Evolutionary conservation across 805 yeast genomes (phyloP), one percentile per base, ranked within the genome.

Genomic region (Kodamaea leandrae): DNA sequence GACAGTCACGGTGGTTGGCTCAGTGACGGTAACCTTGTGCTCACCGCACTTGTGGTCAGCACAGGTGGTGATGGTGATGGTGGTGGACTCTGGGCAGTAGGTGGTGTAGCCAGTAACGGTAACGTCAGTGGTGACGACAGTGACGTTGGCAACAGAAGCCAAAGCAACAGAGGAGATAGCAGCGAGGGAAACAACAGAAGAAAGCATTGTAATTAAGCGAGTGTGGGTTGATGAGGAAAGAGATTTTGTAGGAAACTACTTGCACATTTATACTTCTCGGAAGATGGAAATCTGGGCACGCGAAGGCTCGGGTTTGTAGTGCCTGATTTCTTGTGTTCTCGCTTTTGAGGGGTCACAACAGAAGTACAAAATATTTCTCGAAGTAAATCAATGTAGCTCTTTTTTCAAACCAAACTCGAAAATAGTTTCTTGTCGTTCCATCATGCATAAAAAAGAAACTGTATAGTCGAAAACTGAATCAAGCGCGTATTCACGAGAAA

Each of bases 91-190:
- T 20, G 63, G 61, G 42, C 59, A 58, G 54, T 46, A 55, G 34
- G 63, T 58, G 44, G 51, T 46, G 50, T 42, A 55, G 41, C 51
- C 54, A 20, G 60, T 55, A 45, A 51, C 48, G 16, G 60, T 52
- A 25, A 43, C 45, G 39, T 48, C 49, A 23, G 45, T 41, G 46
- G 57, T 50, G 39, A 55, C 54, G 39, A 55, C 54, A 43, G 63
- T 58, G 38, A 32, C 30, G 39, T 39, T 39, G 29, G 19, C 9
- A 26, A 29, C 26, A 38, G 23, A 18, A 19, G 43, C 39, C 34
- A 35, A 23, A 24, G 36, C 36, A 30, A 25, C 32, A 29, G 39
- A 29, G 15, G 43, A n/a, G 13, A 36, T n/a, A 21, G 39, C 39
- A 29, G 43, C 43, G 29, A 40, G 25, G 17, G 36, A 14, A 35